phyloP scores from a whole-genome alignment of 2,329 filamentous ascomycete genomes.

The Exophiala mesophila region DNA sequence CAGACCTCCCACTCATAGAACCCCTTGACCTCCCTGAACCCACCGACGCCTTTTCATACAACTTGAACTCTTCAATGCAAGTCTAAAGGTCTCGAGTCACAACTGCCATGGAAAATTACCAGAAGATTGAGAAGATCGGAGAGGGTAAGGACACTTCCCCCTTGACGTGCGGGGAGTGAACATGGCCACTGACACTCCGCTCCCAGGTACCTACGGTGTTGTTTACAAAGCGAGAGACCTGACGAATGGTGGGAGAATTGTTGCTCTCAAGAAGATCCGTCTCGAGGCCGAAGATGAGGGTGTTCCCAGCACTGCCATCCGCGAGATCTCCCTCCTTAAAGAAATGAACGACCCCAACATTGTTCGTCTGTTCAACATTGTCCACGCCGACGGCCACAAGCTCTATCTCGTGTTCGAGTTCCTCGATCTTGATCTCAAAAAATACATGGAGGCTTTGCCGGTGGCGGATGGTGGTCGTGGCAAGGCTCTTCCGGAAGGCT shows the following conservation, averaged over 20 bases:
- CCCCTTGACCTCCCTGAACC: no score
- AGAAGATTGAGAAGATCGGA: constrained; percentile 94
- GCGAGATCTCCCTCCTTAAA: constrained; percentile 89
- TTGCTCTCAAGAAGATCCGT: constrained; percentile 91
- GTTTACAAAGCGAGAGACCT: constrained; percentile 93
- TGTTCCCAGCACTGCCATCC: constrained; percentile 86
- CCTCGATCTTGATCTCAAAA: constrained; percentile 86
- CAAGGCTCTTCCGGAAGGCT: constrained; percentile 76
- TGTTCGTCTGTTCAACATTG: constrained; percentile 81
- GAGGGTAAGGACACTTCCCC: constrained; percentile 60
- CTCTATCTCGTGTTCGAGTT: constrained; percentile 91
- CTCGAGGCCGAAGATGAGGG: constrained; percentile 94
- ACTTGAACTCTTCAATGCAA: no score
- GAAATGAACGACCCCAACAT: constrained; percentile 93
- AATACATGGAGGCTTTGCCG: constrained; percentile 90
- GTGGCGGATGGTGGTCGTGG: constrained; percentile 79
- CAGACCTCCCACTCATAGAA: no score
- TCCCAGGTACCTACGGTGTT: constrained; percentile 80
- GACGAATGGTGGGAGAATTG: constrained; percentile 73
- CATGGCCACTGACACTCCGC: constrained; percentile 3
- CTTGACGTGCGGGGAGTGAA: no score
- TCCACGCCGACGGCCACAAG: constrained; percentile 91
- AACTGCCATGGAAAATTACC: constrained; percentile 99
- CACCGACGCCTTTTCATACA: no score
- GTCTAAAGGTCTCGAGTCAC: no score